Base-by-base conservation (phyloP, 176 grass and related monocot genomes). In the Puya raimondii region DNA sequence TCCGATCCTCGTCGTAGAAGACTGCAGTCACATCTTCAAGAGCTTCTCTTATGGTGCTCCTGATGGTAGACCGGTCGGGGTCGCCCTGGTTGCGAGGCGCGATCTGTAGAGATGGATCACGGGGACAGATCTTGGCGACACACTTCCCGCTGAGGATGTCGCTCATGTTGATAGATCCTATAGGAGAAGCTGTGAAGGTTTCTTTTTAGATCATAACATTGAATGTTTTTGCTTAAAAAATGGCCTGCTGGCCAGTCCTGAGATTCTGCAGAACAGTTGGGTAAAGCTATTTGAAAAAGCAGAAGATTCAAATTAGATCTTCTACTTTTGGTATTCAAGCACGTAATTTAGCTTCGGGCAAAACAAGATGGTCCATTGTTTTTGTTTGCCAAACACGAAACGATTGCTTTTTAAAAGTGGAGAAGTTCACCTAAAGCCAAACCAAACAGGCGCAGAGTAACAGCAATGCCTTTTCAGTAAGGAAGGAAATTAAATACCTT, bases 61-160 rank as follows among this genome's bases (percentile, higher is more conserved):
- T 64, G 68, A 91, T 71, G 11, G 69, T 64, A 42, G 88, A 87
- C 21, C 84, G 74, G 54, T 50, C 73, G 18, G 25, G 64, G 18
- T 82, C 84, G 0, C 85, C 69, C 26, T 21, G 78, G 65, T 64
- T 91, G 50, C 81, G 79, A 9, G 79, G 72, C 27, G 84, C 79
- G 15, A 85, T 6, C 5, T 68, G 78, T 27, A 91, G 88, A 25
- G 65, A 51, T n/a, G 84, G 81, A 22, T 91, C 84, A 2, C 73
- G 54, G 1, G 88, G 75, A 15, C 81, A 74, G 73, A 91, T 87
- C 79, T 85, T 91, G 22, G 88, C 88, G 7, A 91, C 47, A 1
- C 88, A 91, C 75, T 87, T 91, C 1, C 88, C 84, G 6, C 83
- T 87, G 57, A 87, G 86, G 79, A 91, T 91, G 81, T 87, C 74